phyloP scores from a whole-genome alignment of 805 yeast genomes.

The Candida saitoana region DNA sequence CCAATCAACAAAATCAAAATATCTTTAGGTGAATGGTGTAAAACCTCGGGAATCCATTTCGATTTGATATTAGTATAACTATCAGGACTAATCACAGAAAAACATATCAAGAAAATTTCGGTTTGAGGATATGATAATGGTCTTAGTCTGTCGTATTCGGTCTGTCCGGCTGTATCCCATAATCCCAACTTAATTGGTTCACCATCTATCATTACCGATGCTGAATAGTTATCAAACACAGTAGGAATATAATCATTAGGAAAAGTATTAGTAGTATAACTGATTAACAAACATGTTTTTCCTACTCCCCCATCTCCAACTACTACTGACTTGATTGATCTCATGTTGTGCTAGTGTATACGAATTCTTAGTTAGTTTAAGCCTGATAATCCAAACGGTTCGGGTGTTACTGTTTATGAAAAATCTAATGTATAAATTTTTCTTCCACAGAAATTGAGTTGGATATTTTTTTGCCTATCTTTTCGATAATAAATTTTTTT shows the following conservation, averaged over 20 bases:
- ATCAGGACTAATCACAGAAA: slow-evolving; percentile 76
- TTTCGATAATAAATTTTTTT: no score
- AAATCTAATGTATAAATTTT: not conserved
- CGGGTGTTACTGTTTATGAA: not conserved
- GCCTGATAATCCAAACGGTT: not conserved
- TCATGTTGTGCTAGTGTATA: slow-evolving; percentile 40
- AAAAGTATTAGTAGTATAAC: slow-evolving; percentile 88
- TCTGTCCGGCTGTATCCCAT: slow-evolving; percentile 97
- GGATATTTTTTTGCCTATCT: not conserved
- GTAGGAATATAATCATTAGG: slow-evolving; percentile 94
- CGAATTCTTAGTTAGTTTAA: no score
- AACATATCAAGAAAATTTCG: slow-evolving; percentile 81
- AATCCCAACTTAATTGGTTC: slow-evolving; percentile 80
- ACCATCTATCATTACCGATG: slow-evolving; percentile 76
- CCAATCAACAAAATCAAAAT: slow-evolving; percentile 73
- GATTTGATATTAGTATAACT: slow-evolving; percentile 76
- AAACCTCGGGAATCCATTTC: slow-evolving; percentile 77
- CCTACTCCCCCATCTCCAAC: slow-evolving; percentile 97
- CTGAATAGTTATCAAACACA: slow-evolving; percentile 87
- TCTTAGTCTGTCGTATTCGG: slow-evolving; percentile 83
- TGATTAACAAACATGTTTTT: slow-evolving; percentile 81
- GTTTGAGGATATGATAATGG: slow-evolving; percentile 92
- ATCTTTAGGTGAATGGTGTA: slow-evolving; percentile 75
- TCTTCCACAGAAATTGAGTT: not conserved
- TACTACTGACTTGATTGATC: slow-evolving; percentile 87